Percentiles rank a stretch among this genome's conserved stretches.
These are phyloP conservation scores for Pichia sp. DNA, from an alignment of 1,139 yeast genomes.

Conservation along the genomic window DNA sequence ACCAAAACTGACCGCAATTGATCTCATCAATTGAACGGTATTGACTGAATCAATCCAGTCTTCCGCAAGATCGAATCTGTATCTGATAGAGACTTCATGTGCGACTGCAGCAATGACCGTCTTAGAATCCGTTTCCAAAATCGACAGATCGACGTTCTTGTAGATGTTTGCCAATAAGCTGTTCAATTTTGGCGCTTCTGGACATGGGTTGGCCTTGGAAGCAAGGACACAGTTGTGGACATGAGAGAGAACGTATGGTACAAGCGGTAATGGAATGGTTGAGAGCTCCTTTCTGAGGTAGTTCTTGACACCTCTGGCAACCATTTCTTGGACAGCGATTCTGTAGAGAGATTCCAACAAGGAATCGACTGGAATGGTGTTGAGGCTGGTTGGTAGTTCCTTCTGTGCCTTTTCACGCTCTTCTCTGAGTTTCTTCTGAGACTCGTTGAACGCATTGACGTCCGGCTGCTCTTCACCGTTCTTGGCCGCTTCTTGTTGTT, in stretches of 20 bases:
- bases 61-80: constrained; percentile 48
- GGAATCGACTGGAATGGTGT: constrained; percentile 36
- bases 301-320: constrained; percentile 76
- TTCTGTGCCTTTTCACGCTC: constrained; percentile 31
- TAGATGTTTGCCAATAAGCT: constrained; percentile 37
- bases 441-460: constrained; percentile 17
- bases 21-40: constrained; percentile 52
- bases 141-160: constrained; percentile 32
- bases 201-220: constrained; percentile 33
- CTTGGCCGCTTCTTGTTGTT: constrained; percentile 31
- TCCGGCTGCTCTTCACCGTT: constrained; percentile 29
- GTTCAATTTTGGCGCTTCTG: constrained; percentile 32
- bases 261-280: constrained; percentile 44
- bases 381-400: constrained; percentile 28
- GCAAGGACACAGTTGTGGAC: constrained; percentile 71
- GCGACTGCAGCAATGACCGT: constrained; percentile 37
- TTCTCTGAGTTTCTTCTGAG: constrained; percentile 27
- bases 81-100: constrained; percentile 49
- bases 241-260: constrained; percentile 56
- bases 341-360: constrained; percentile 39
- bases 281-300: constrained; percentile 45
- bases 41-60: constrained; percentile 36
- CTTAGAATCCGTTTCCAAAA: constrained; percentile 33
- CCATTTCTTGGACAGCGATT: constrained; percentile 57
- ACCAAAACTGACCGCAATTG: constrained; percentile 71